phyloP scores from a whole-genome alignment of 2,329 filamentous ascomycete species.

The Colletotrichum plurivorum region DNA sequence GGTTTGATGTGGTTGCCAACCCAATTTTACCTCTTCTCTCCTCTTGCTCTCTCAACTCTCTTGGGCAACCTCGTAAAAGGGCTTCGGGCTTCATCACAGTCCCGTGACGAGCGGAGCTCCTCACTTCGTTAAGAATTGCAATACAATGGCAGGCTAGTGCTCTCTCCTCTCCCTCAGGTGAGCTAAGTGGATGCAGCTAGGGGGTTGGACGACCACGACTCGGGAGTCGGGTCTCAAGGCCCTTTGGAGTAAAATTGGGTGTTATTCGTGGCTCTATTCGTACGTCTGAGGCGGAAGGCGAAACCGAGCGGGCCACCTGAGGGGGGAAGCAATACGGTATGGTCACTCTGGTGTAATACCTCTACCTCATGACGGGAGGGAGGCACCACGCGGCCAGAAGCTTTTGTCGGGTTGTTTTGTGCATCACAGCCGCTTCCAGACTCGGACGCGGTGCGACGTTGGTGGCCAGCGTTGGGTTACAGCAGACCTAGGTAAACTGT shows the following conservation, averaged over 20 bases:
- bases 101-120: background rate
- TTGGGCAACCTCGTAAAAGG: background rate
- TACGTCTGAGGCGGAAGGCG: constrained; percentile 19
- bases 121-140: constrained; percentile 2
- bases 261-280: background rate
- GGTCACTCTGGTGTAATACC: too few species aligned
- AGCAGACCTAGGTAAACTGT: constrained; percentile 10
- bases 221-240: background rate
- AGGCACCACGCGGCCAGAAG: background rate
- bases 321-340: background rate
- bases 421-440: constrained; percentile 18
- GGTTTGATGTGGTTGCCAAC: constrained; percentile 5
- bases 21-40: background rate
- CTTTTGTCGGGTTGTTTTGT: constrained; percentile 8
- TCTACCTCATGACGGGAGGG: too few species aligned
- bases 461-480: constrained; percentile 16
- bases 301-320: background rate
- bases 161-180: constrained; percentile 9
- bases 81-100: background rate
- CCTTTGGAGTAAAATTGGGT: background rate
- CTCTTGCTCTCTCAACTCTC: background rate
- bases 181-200: constrained; percentile 4
- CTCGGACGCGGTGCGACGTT: constrained; percentile 19
- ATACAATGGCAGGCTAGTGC: background rate
- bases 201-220: background rate